Evolutionary conservation across 495 filamentous ascomycete genomes (phyloP).

Genomic region (Penicillium herquei): DNA sequence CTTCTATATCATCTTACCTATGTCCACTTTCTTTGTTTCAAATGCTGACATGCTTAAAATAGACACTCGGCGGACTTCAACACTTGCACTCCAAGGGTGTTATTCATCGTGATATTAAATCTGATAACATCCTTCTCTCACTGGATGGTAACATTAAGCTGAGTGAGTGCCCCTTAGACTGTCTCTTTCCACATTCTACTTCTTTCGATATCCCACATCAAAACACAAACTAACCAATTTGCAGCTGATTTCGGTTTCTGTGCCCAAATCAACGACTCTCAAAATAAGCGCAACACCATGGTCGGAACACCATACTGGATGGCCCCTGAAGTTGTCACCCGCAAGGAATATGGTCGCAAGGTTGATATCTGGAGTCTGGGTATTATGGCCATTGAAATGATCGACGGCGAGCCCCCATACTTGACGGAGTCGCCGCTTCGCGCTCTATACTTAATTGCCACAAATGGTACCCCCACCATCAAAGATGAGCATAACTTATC

Average conservation of each 20-base stretch:
- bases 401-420: constrained; percentile 97
- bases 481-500: constrained; percentile 88
- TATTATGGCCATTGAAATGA: constrained; percentile 99
- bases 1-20: not conserved
- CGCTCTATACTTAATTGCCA: constrained; percentile 93
- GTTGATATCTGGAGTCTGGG: constrained; percentile 98
- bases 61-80: constrained; percentile 87
- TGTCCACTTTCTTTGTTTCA: not conserved
- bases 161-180: constrained; percentile 58
- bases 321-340: constrained; percentile 95
- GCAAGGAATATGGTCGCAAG: constrained; percentile 97
- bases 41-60: constrained; percentile 10
- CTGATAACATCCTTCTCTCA: constrained; percentile 94
- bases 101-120: constrained; percentile 98
- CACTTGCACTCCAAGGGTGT: constrained; percentile 97
- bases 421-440: constrained; percentile 91
- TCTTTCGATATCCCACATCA: not conserved
- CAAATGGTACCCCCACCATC: constrained; percentile 91
- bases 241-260: constrained; percentile 98
- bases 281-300: constrained; percentile 98
- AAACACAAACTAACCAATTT: constrained; percentile 27
- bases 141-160: constrained; percentile 96
- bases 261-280: constrained; percentile 95
- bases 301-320: constrained; percentile 99
- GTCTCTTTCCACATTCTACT: not conserved